Evolutionary conservation across 2,329 filamentous ascomycete species (phyloP).

Genomic region (Microcera coccophila): DNA sequence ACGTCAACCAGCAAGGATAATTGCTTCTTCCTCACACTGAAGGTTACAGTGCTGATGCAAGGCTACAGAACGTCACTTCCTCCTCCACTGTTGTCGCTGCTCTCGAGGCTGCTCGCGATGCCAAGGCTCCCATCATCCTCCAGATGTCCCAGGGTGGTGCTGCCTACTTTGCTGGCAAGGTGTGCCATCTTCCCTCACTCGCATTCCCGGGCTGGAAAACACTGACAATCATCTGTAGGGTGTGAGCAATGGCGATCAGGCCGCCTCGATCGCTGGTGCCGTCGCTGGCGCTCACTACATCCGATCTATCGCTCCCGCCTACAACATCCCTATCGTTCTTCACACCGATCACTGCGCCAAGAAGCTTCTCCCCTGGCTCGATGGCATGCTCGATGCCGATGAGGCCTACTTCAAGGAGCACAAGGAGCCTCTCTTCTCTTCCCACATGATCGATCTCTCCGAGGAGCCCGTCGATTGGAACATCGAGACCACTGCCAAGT

Average conservation of each 20-base stretch:
- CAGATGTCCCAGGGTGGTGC: constrained; percentile 92
- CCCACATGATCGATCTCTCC: constrained; percentile 97
- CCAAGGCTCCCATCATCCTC: constrained; percentile 86
- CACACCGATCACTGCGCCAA: constrained; percentile 99
- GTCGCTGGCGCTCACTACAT: constrained; percentile 92
- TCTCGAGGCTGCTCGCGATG: constrained; percentile 91
- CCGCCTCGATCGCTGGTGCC: constrained; percentile 82
- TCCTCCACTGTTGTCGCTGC: constrained; percentile 73
- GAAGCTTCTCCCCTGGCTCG: constrained; percentile 97
- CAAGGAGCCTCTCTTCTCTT: constrained; percentile 89
- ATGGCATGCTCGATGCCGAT: constrained; percentile 91
- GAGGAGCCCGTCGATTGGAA: constrained; percentile 90
- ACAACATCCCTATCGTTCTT: constrained; percentile 86
- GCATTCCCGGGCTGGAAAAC: neutral
- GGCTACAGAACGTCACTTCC: constrained; percentile 73
- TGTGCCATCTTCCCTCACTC: constrained; percentile 34
- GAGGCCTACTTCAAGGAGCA: constrained; percentile 93
- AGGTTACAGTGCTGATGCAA: constrained; percentile 2
- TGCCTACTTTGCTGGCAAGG: constrained; percentile 88
- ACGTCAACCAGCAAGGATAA: constrained; percentile 16
- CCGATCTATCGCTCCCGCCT: constrained; percentile 78
- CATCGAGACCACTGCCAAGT: constrained; percentile 85
- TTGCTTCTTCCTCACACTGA: neutral
- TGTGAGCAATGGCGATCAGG: constrained; percentile 74
- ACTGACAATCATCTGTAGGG: constrained; percentile 45